Percentiles rank a stretch among this genome's conserved stretches.
Conservation (phyloP, 129 eudicot genomes). For the Chrysanthemum makinoi region DNA sequence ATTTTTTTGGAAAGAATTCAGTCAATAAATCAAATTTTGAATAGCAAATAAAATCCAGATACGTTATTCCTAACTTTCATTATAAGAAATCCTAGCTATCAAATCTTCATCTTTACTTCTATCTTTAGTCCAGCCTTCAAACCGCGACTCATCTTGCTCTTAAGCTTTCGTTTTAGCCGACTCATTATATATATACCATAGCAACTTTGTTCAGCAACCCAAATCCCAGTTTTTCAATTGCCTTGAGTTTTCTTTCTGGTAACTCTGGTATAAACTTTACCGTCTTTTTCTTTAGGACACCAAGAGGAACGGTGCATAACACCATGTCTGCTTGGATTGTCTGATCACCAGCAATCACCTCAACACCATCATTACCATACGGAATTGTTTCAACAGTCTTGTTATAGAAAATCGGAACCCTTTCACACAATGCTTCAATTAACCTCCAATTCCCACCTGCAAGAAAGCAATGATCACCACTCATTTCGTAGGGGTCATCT, state of each 20-base stretch:
- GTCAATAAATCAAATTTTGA: no score
- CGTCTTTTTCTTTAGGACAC: conserved; percentile 62
- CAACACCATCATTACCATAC: conserved; percentile 63
- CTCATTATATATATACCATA: no score
- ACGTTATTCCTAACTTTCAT: no score
- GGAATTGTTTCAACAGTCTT: conserved; percentile 58
- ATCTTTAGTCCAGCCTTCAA: no score
- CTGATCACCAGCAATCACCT: conserved; percentile 70
- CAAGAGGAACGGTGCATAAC: conserved; percentile 91
- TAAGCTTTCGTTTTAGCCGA: no score
- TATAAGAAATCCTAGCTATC: no score
- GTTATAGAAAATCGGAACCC: conserved; percentile 72
- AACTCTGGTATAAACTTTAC: conserved; percentile 70
- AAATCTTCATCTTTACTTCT: no score
- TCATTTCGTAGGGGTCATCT: conserved; percentile 98
- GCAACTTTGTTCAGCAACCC: conserved; percentile 68
- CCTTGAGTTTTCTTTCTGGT: conserved; percentile 71
- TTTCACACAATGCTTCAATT: conserved; percentile 62
- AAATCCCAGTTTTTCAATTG: conserved; percentile 75
- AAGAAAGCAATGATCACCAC: conserved; percentile 96
- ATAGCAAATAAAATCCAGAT: no score
- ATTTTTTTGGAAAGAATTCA: no score
- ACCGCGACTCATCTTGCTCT: no score
- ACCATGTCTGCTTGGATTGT: conserved; percentile 71
- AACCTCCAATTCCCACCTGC: conserved; percentile 92